These are phyloP conservation scores for Dryadomyces quercus-mongolicae DNA, from an alignment of 2,329 filamentous ascomycete genomes.

Conservation along the genomic window DNA sequence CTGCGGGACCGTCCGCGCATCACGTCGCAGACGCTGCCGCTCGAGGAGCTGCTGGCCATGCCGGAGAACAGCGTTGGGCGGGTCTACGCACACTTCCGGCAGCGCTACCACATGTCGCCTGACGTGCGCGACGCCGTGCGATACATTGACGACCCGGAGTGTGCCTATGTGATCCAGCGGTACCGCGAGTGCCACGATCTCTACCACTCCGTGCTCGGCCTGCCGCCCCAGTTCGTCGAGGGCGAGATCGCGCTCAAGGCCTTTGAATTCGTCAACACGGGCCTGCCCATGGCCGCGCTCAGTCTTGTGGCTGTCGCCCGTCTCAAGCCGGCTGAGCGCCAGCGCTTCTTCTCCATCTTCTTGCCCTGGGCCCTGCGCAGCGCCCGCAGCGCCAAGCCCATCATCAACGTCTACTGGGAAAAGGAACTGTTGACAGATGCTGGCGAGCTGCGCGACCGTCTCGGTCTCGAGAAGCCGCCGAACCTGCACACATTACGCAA, in stretches of 20 bases:
- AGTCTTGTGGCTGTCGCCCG: constrained; percentile 78
- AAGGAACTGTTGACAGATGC: constrained; percentile 81
- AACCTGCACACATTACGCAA: constrained; percentile 71
- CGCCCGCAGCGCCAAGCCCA: constrained; percentile 60
- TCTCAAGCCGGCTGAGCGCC: constrained; percentile 68
- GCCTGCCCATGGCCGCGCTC: constrained; percentile 89
- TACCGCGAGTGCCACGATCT: constrained; percentile 98
- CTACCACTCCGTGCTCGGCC: constrained; percentile 84
- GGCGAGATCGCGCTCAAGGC: constrained; percentile 96
- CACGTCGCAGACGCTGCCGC: constrained; percentile 56
- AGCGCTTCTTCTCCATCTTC: constrained; percentile 62
- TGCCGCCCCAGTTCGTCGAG: constrained; percentile 87
- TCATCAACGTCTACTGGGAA: constrained; percentile 98
- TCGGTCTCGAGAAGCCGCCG: constrained; percentile 81
- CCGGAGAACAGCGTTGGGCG: constrained; percentile 65
- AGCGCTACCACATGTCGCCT: constrained; percentile 82
- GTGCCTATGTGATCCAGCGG: constrained; percentile 96
- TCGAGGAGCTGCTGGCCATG: constrained; percentile 59
- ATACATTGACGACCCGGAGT: constrained; percentile 91
- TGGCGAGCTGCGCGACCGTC: constrained; percentile 54
- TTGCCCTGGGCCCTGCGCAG: constrained; percentile 85
- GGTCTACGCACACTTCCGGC: constrained; percentile 82
- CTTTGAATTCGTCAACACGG: constrained; percentile 91
- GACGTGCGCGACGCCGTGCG: constrained; percentile 74
- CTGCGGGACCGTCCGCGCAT: constrained; percentile 83